Conservation (phyloP, 176 grass and related monocot species). For the Elaeis guineensis region DNA sequence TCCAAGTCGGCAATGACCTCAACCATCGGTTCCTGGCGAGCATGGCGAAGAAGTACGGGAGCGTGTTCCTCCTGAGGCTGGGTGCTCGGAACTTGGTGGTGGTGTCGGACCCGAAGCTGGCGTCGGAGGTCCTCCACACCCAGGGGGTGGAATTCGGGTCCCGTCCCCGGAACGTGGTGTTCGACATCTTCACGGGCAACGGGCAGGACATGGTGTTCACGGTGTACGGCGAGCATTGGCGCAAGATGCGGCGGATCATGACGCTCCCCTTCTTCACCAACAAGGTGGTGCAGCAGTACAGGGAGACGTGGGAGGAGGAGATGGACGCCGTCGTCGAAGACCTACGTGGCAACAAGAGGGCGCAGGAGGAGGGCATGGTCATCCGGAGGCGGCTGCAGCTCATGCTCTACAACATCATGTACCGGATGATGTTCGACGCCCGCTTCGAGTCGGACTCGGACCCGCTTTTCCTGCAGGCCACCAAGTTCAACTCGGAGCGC, state of each 20-base stretch:
- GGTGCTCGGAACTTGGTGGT: conserved; percentile 13
- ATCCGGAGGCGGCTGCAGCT: conserved; percentile 14
- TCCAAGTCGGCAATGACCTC: conserved; percentile 19
- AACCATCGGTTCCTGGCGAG: conserved; percentile 12
- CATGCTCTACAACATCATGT: conserved; percentile 24
- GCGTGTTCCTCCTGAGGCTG: conserved; percentile 11
- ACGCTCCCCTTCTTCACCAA: conserved; percentile 24
- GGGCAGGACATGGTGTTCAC: conserved; percentile 21
- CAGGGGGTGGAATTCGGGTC: conserved; percentile 21
- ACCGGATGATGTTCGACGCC: conserved; percentile 20
- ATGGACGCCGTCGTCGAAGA: conserved; percentile 3
- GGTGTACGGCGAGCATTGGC: conserved; percentile 24
- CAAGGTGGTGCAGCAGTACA: conserved; percentile 21
- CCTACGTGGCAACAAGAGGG: not conserved
- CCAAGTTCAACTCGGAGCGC: conserved; percentile 15
- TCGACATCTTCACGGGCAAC: conserved; percentile 15
- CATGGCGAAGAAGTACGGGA: conserved; percentile 13
- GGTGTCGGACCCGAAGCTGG: conserved; percentile 18
- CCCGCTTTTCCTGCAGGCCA: conserved; percentile 16
- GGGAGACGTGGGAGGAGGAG: conserved; percentile 18
- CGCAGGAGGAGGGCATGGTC: conserved; percentile 4
- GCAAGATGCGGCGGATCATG: conserved; percentile 22
- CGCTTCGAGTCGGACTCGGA: conserved; percentile 10
- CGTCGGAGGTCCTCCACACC: conserved; percentile 16
- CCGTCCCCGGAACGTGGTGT: conserved; percentile 19